Conservation (phyloP, 805 yeast species). For the Myxozyma melibiosi region DNA sequence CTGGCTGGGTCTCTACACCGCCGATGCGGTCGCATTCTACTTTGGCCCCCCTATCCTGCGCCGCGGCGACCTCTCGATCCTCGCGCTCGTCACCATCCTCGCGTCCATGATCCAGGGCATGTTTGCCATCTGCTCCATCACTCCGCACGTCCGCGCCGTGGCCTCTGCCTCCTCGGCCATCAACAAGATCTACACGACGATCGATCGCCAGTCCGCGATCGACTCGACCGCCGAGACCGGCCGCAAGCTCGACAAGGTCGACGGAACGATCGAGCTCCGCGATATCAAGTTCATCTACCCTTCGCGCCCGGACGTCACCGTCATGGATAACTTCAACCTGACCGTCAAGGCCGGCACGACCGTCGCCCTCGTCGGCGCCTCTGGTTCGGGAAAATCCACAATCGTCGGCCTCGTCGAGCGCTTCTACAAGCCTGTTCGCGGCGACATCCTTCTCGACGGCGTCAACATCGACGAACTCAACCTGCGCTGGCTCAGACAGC, state of each 20-base stretch:
- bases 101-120: constrained; percentile 41
- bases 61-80: constrained; percentile 40
- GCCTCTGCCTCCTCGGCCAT: constrained; percentile 47
- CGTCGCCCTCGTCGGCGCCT: constrained; percentile 89
- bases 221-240: constrained; percentile 41
- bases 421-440: constrained; percentile 58
- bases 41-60: constrained; percentile 46
- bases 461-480: constrained; percentile 52
- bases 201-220: constrained; percentile 48
- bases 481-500: constrained; percentile 54
- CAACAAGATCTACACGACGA: constrained; percentile 47
- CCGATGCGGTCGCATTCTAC: constrained; percentile 49
- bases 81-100: constrained; percentile 43
- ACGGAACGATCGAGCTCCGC: constrained; percentile 46
- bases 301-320: constrained; percentile 39
- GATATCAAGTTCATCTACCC: constrained; percentile 40
- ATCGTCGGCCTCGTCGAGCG: constrained; percentile 59
- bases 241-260: constrained; percentile 15
- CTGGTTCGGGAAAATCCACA: constrained; percentile 53
- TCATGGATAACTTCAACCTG: constrained; percentile 37
- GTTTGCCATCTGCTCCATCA: constrained; percentile 46
- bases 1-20: constrained; percentile 45
- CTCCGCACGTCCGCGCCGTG: constrained; percentile 47
- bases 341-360: constrained; percentile 72
- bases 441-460: constrained; percentile 53